phyloP scores from a whole-genome alignment of 345 rosid genomes.

The Balakata baccata region DNA sequence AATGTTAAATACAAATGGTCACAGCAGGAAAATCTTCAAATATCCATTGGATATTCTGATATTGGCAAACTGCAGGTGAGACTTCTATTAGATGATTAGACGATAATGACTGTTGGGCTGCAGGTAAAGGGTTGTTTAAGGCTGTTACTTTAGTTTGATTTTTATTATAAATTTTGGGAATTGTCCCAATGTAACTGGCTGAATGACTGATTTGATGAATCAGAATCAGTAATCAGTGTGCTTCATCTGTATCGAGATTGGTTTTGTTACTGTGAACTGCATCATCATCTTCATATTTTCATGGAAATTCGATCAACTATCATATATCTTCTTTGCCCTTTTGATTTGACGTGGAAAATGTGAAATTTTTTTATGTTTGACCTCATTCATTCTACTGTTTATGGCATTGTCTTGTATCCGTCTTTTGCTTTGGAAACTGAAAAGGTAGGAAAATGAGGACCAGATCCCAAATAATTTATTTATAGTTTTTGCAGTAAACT shows the following conservation, averaged over 20 bases:
- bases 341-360: too few species aligned
- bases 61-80: background rate
- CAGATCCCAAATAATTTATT: too few species aligned
- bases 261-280: background rate
- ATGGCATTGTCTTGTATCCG: too few species aligned
- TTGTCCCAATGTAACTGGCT: background rate
- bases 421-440: too few species aligned
- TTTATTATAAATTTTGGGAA: background rate
- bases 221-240: background rate
- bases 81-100: background rate
- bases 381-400: too few species aligned
- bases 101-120: background rate
- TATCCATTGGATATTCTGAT: background rate
- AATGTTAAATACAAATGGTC: too few species aligned
- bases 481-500: too few species aligned
- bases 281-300: background rate
- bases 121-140: background rate
- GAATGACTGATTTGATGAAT: slow-evolving; percentile 5
- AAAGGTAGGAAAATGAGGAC: too few species aligned
- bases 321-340: too few species aligned
- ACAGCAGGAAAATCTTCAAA: too few species aligned
- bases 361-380: too few species aligned
- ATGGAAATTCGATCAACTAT: background rate
- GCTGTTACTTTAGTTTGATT: background rate
- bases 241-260: background rate